These are phyloP conservation scores for Hirsutella rhossiliensis DNA, from an alignment of 2,329 filamentous ascomycete species.

Conservation along the genomic window DNA sequence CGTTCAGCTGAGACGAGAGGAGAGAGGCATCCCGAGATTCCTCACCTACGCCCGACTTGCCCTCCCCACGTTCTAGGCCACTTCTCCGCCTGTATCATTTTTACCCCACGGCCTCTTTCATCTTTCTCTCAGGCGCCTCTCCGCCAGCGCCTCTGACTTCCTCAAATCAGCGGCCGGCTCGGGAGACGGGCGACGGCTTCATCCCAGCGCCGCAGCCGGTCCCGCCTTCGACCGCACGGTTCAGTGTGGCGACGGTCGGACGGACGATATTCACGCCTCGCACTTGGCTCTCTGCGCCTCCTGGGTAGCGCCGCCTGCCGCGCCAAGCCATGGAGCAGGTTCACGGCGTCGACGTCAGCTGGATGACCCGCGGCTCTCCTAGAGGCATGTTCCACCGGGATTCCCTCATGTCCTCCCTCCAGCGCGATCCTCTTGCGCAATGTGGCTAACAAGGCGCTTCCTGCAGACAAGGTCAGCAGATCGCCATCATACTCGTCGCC, in stretches of 20 bases:
- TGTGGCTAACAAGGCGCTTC: not conserved
- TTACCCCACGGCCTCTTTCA: too few species aligned
- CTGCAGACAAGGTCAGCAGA: constrained; percentile 18
- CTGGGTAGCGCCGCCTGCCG: not conserved
- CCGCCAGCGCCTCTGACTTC: not conserved
- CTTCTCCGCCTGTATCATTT: too few species aligned
- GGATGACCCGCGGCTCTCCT: constrained; percentile 71
- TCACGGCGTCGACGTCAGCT: constrained; percentile 77
- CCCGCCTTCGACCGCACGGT: too few species aligned
- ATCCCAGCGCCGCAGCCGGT: too few species aligned
- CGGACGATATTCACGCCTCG: not conserved
- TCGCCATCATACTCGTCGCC: constrained; percentile 13
- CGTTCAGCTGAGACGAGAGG: not conserved
- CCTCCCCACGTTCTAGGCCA: not conserved
- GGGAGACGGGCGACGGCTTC: too few species aligned
- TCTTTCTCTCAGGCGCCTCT: not conserved
- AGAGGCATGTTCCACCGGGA: constrained; percentile 50
- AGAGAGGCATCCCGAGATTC: not conserved
- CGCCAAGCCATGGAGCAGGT: constrained; percentile 58
- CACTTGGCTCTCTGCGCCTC: not conserved
- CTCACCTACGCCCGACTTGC: not conserved
- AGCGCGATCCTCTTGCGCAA: too few species aligned
- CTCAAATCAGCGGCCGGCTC: too few species aligned
- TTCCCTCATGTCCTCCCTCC: not conserved
- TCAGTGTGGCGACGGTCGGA: too few species aligned